phyloP scores from a whole-genome alignment of 1,139 yeast species.

The Geotrichum siamense region DNA sequence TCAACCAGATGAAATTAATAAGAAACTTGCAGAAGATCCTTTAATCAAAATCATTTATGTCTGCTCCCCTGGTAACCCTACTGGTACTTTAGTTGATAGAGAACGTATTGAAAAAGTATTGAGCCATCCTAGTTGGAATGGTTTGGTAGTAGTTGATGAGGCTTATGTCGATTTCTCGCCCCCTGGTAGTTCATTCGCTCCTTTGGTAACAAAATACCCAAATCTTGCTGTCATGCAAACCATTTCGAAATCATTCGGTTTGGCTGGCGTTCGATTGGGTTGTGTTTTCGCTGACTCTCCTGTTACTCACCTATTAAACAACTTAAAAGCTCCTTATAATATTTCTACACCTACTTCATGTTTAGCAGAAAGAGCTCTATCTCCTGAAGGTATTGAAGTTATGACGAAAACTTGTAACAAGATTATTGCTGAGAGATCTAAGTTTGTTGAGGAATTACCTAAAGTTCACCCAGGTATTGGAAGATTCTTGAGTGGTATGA shows the following conservation, averaged over 20 bases:
- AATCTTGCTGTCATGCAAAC: slow-evolving; percentile 88
- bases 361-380: slow-evolving; percentile 68
- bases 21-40: slow-evolving; percentile 49
- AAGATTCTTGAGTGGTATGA: slow-evolving; percentile 73
- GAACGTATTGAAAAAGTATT: slow-evolving; percentile 47
- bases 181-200: slow-evolving; percentile 62
- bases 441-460: slow-evolving; percentile 48
- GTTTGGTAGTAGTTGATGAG: slow-evolving; percentile 83
- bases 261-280: slow-evolving; percentile 90
- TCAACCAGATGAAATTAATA: slow-evolving; percentile 49
- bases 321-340: slow-evolving; percentile 94
- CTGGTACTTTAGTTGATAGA: slow-evolving; percentile 57
- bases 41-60: slow-evolving; percentile 66
- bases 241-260: slow-evolving; percentile 86
- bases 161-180: slow-evolving; percentile 87
- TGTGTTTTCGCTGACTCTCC: slow-evolving; percentile 58
- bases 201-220: slow-evolving; percentile 73
- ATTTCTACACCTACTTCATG: slow-evolving; percentile 76
- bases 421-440: slow-evolving; percentile 49
- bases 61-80: slow-evolving; percentile 99
- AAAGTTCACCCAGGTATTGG: slow-evolving; percentile 56
- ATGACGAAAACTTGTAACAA: slow-evolving; percentile 52
- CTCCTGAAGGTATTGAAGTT: slow-evolving; percentile 46
- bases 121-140: slow-evolving; percentile 54
- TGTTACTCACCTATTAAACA: slow-evolving; percentile 62